Evolutionary conservation across 495 filamentous ascomycete species (phyloP), one percentile per base, ranked within the genome.

Genomic region (Penicillium malachiteum): DNA sequence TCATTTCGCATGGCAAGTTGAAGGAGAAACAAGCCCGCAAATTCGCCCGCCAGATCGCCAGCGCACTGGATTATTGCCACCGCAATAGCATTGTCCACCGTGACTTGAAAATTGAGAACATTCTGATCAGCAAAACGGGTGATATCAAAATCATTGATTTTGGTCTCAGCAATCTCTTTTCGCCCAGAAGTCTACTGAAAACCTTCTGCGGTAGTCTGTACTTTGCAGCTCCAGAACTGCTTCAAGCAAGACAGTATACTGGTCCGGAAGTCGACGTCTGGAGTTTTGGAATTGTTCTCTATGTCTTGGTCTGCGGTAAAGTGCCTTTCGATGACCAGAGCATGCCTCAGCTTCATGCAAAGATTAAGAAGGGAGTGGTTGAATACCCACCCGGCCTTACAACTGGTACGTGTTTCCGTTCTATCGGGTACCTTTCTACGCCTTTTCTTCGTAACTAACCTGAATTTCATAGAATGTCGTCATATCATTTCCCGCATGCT

Each of bases 111-210:
- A 99, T 99, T 62, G 94, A 97, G 69, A 99, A 99, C 65, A 99
- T 99, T 56, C 81, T 99, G 43, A 99, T 99, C 75, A 97, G 92
- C 80, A 97, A 97, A 77, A 97, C 88, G 3, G 95, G 93, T 30
- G 94, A 99, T 69, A 99, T 99, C 76, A 97, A 97, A 70, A 99
- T 99, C 60, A 99, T 99, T 69, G 94, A 99, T 68, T 99, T 99
- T 65, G 94, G 94, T 40, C 79, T 99, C 42, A 97, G 93, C 76
- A 99, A 99, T 66, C 82, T 97, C 10, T 99, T 97, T 72, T 86
- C 91, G 11, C 95, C 95, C 0, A 79, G 86, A 56, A 84, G 82
- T 62, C 84, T 95, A 42, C 81, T 99, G 49, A 96, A 96, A 72
- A 99, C 94, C 2, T 99, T 97, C 70, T 99, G 94, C 63, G 94